These are phyloP conservation scores for Pezicula neosporulosa DNA, from an alignment of 2,329 filamentous ascomycete species.

Conservation along the genomic window DNA sequence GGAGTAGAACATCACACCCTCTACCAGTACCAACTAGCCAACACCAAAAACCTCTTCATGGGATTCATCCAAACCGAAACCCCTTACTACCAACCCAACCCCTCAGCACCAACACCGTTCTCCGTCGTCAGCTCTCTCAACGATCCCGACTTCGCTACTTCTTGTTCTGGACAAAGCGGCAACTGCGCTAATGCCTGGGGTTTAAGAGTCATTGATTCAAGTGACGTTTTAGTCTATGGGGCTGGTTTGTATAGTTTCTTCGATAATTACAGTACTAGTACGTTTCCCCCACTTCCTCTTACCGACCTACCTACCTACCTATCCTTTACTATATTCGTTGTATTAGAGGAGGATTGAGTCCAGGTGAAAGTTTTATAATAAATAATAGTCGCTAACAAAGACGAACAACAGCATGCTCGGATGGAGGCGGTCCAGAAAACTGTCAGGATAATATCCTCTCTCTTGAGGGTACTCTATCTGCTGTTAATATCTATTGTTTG, in stretches of 20 bases:
- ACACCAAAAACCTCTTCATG: conserved; percentile 21
- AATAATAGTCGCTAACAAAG: not conserved
- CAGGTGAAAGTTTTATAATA: not conserved
- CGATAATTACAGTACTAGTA: conserved; percentile 44
- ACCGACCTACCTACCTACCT: no score
- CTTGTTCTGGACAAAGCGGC: conserved; percentile 35
- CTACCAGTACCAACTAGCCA: conserved; percentile 49
- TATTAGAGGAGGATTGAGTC: no score
- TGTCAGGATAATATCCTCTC: conserved; percentile 19
- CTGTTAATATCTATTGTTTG: conserved; percentile 17
- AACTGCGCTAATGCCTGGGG: conserved; percentile 60
- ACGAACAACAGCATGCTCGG: conserved; percentile 11
- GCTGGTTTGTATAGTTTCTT: conserved; percentile 58
- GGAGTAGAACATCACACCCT: conserved; percentile 48
- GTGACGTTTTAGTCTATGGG: conserved; percentile 46
- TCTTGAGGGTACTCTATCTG: conserved; percentile 12
- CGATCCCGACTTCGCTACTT: conserved; percentile 46
- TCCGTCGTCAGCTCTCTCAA: conserved; percentile 31
- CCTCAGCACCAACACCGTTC: conserved; percentile 61
- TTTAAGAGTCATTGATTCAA: conserved; percentile 52
- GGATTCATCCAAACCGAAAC: conserved; percentile 23
- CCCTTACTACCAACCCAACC: conserved; percentile 64
- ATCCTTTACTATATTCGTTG: no score
- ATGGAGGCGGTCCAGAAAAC: conserved; percentile 10
- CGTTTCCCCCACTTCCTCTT: not conserved